phyloP scores from a whole-genome alignment of 345 rosid genomes.

The Aurinia saxatilis region DNA sequence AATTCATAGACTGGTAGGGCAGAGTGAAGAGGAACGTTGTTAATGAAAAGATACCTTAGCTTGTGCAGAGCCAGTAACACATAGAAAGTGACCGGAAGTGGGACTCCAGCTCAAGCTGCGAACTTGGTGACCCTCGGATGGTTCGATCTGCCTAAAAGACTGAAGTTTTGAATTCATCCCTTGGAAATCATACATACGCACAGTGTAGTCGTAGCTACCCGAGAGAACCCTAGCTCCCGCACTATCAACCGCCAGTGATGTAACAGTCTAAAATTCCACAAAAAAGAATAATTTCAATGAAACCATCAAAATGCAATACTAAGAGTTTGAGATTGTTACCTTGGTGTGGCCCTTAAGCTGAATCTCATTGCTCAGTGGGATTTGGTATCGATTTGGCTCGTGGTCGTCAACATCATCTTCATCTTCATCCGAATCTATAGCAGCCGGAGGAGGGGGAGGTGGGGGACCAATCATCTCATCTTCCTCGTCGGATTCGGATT shows the following conservation, averaged over 20 bases:
- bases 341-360: conserved; percentile 82
- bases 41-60: conserved; percentile 81
- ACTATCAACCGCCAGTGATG: conserved; percentile 79
- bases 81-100: conserved; percentile 69
- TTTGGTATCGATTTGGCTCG: conserved; percentile 49
- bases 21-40: not conserved
- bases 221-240: conserved; percentile 94
- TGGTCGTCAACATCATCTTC: conserved; percentile 35
- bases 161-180: conserved; percentile 89
- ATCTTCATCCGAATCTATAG: conserved; percentile 44
- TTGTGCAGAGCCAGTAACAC: conserved; percentile 95
- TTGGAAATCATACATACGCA: conserved; percentile 92
- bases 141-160: conserved; percentile 92
- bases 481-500: conserved; percentile 35
- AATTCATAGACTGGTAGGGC: not conserved
- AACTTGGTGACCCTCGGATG: conserved; percentile 91
- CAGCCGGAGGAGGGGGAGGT: conserved; percentile 35
- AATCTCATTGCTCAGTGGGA: conserved; percentile 83
- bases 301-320: not conserved
- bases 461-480: conserved; percentile 55
- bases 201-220: conserved; percentile 86
- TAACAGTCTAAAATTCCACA: conserved; percentile 50
- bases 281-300: no score
- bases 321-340: conserved; percentile 35
- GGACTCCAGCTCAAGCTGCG: conserved; percentile 98